phyloP scores from a whole-genome alignment of 495 filamentous ascomycete genomes.

The Tricharina praecox region DNA sequence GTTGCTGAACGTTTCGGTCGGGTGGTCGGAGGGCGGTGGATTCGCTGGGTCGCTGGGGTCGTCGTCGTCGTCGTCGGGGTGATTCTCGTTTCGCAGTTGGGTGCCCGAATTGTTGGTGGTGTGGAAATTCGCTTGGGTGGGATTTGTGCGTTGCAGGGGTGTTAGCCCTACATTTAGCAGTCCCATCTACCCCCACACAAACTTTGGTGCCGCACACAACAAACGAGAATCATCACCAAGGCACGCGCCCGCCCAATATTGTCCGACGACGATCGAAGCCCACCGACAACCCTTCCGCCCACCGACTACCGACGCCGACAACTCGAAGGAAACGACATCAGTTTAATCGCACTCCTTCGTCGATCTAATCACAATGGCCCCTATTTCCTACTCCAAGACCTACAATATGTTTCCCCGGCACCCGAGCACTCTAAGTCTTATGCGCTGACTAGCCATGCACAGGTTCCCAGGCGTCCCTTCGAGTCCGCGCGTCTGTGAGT shows the following conservation, averaged over 20 bases:
- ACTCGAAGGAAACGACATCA: slow-evolving; percentile 14
- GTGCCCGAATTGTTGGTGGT: background rate
- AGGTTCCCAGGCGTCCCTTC: slow-evolving; percentile 48
- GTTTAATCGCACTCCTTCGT: slow-evolving; percentile 9
- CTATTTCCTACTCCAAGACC: slow-evolving; percentile 85
- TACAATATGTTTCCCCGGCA: slow-evolving; percentile 61
- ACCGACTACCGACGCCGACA: background rate
- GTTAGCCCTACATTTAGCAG: slow-evolving; percentile 1
- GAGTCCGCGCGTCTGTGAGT: slow-evolving; percentile 99
- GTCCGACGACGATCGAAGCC: too few species aligned
- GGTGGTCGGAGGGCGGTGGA: background rate
- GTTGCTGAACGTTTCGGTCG: background rate
- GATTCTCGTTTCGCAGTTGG: too few species aligned
- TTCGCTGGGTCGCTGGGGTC: background rate
- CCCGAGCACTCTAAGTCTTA: slow-evolving; percentile 4
- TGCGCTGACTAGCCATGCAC: slow-evolving; percentile 19
- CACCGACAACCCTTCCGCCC: background rate
- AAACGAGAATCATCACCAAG: too few species aligned
- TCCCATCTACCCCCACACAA: background rate
- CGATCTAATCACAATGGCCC: slow-evolving; percentile 31
- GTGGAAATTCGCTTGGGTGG: background rate
- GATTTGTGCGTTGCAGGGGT: background rate
- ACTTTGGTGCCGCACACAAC: too few species aligned
- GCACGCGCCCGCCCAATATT: too few species aligned
- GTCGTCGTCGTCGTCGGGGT: background rate